Evolutionary conservation across 2,329 filamentous ascomycete genomes (phyloP), one percentile per base, ranked within the genome.

Genomic region (Mariannaea elegans): DNA sequence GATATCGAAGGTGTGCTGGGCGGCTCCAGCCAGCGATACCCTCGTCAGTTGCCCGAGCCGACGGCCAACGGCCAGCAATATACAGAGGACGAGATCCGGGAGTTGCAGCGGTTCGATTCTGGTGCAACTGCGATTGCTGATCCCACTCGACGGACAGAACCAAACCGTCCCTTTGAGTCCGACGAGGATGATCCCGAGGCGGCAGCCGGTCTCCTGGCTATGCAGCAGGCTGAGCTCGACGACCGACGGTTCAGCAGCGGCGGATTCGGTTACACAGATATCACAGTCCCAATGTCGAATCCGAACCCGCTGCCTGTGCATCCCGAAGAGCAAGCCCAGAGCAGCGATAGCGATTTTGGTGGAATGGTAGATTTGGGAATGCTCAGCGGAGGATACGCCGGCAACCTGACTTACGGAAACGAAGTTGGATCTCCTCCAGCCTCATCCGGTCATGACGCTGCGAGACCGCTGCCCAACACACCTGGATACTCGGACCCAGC

Each of bases 161-260:
- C 69, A 18, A 57, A 58, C 18, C 64, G 65, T n/a, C 60, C 60
- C 31, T 67, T 62, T 19, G 62, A 66, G 24, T 61, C 82, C 3
- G 83, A 83, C 12, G 93, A 96, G 48, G 96, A 93, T 71, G 94
- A 98, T 72, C 88, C 91, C 0, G 94, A 97, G 75, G 94, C 91
- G 18, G 89, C 90, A 36, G 92, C 92, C 61, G 94, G 95, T 14
- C 79, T 96, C 50, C 86, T 91, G 72, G 93, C 93, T 65, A 87
- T 98, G 84, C 88, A 88, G 59, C 87, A 94, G 77, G 93, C 93
- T 4, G 93, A 97, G 62, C 86, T 93, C 73, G 91, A 96, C 60
- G 87, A 88, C 49, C 86, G 87, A 48, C 82, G 76, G 10, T 79
- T 79, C 45, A 73, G 74, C 39, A 67, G 68, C 32, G 70, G 62